phyloP scores from a whole-genome alignment of 2,329 filamentous ascomycete genomes.

The Alternaria sp. region DNA sequence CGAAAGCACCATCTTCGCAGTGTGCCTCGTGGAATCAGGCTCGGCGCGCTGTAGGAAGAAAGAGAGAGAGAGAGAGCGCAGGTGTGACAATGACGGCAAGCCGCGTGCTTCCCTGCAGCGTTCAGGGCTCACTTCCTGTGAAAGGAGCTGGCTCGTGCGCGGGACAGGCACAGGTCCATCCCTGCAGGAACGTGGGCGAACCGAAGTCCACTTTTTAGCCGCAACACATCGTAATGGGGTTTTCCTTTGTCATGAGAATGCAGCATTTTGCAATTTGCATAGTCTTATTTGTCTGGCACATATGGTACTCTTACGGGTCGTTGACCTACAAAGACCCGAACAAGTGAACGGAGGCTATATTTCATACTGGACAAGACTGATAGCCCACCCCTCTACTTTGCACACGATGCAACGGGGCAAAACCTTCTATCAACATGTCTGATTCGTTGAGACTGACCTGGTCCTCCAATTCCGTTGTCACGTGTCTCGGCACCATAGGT shows the following conservation, averaged over 20 bases:
- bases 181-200: conserved; percentile 14
- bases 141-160: conserved; percentile 13
- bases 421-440: conserved; percentile 11
- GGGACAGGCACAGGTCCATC: conserved; percentile 3
- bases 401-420: conserved; percentile 30
- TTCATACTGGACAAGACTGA: conserved; percentile 3
- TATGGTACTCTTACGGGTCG: not conserved
- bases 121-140: conserved; percentile 2
- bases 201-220: conserved; percentile 25
- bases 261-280: not conserved
- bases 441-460: conserved; percentile 11
- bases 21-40: conserved; percentile 15
- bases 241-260: not conserved
- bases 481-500: not conserved
- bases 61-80: not conserved
- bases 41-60: conserved; percentile 15
- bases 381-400: conserved; percentile 16
- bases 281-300: not conserved
- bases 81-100: conserved; percentile 5
- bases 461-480: not conserved
- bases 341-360: too few relatives aligned
- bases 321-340: too few relatives aligned
- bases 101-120: not conserved
- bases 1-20: conserved; percentile 70
- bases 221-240: not conserved